Percentiles rank a stretch among this genome's conserved stretches.
Evolutionary conservation across 2,329 filamentous ascomycete genomes (phyloP).

Genomic region (Xylariaceae sp.): DNA sequence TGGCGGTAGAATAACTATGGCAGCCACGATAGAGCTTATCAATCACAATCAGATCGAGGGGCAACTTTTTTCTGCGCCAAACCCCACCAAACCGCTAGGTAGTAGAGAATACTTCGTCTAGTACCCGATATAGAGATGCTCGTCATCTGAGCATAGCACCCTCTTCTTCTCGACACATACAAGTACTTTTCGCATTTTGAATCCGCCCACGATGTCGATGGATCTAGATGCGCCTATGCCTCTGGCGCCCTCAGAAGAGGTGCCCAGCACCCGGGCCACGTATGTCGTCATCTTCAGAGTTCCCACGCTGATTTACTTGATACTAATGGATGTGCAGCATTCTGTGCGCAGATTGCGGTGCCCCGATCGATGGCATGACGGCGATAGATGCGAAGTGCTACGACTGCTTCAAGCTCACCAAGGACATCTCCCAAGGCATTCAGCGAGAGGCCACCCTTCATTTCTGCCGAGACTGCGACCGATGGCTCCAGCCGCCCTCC

Average conservation of each 20-base stretch:
- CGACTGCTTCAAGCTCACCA: slow-evolving; percentile 90
- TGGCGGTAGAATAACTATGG: background rate
- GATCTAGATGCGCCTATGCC: slow-evolving; percentile 53
- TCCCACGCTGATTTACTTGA: background rate
- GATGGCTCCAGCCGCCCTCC: slow-evolving; percentile 49
- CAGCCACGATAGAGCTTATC: slow-evolving; percentile 14
- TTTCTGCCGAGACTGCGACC: slow-evolving; percentile 56
- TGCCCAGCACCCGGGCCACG: slow-evolving; percentile 44
- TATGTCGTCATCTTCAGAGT: slow-evolving; percentile 29
- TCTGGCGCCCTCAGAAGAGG: slow-evolving; percentile 29
- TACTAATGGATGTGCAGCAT: slow-evolving; percentile 45
- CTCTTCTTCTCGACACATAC: too few relatives aligned
- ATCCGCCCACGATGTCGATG: slow-evolving; percentile 46
- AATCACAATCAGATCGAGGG: slow-evolving; percentile 13
- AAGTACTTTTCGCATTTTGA: too few relatives aligned
- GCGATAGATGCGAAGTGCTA: slow-evolving; percentile 85
- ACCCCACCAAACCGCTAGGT: slow-evolving; percentile 12
- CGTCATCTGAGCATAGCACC: too few relatives aligned
- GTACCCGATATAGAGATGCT: too few relatives aligned
- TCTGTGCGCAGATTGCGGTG: slow-evolving; percentile 96
- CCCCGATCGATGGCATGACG: slow-evolving; percentile 87
- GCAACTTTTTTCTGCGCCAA: slow-evolving; percentile 16
- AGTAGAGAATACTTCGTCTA: too few relatives aligned
- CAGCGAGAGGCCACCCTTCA: slow-evolving; percentile 86
- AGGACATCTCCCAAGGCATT: slow-evolving; percentile 89